These are phyloP conservation scores for Aegle marmelos DNA, from an alignment of 345 rosid genomes.

Conservation along the genomic window DNA sequence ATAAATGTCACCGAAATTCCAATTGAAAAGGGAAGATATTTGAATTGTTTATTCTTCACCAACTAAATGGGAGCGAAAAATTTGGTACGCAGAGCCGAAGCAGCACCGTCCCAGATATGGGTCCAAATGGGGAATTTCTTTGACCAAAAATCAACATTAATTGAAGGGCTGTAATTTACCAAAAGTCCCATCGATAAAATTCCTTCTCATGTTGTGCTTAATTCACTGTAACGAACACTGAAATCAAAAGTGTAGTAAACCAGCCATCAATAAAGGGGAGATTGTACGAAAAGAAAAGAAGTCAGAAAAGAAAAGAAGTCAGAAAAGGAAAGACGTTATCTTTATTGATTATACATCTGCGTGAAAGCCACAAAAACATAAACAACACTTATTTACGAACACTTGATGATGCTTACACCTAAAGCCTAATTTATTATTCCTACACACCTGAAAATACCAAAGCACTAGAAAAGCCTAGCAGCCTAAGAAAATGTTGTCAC, in stretches of 20 bases:
- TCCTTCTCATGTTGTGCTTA: not conserved
- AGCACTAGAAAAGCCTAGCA: not conserved
- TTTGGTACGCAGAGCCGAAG: not conserved
- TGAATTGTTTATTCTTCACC: not conserved
- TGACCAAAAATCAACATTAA: not conserved
- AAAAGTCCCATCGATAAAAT: not conserved
- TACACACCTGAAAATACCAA: not conserved
- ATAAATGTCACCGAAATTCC: not conserved
- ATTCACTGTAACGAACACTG: not conserved
- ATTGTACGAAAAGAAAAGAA: too few species aligned
- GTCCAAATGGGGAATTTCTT: constrained; percentile 1
- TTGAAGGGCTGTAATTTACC: not conserved
- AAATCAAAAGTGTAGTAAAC: not conserved
- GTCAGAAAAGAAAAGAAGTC: too few species aligned
- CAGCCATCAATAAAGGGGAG: too few species aligned
- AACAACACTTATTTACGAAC: not conserved
- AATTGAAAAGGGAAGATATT: not conserved
- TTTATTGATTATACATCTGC: not conserved
- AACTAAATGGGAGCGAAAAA: constrained; percentile 4
- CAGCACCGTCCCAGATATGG: not conserved
- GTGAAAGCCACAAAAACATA: not conserved
- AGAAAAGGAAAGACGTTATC: not conserved
- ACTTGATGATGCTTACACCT: not conserved
- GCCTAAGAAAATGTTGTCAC: not conserved
- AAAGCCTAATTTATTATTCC: not conserved